phyloP scores from a whole-genome alignment of 768 basidiomycete genomes.

The Mycena venus region DNA sequence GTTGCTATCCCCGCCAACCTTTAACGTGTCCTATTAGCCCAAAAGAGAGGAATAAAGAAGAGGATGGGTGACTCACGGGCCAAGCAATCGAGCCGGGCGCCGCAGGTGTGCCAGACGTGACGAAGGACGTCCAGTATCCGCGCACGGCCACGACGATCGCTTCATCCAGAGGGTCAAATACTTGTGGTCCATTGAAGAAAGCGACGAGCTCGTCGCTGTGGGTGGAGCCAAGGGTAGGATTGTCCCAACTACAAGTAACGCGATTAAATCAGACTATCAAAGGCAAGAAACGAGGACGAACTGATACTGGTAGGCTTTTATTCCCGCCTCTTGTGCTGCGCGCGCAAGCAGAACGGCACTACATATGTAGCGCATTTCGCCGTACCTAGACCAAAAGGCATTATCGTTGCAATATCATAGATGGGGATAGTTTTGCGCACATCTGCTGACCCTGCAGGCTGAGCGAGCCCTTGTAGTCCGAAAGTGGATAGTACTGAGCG shows the following conservation, averaged over 20 bases:
- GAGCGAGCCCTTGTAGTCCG: slow-evolving; percentile 47
- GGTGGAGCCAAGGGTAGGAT: slow-evolving; percentile 52
- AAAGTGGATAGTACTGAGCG: slow-evolving; percentile 47
- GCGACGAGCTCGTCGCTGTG: slow-evolving; percentile 54
- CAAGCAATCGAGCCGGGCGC: slow-evolving; percentile 39
- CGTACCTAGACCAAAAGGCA: slow-evolving; percentile 30
- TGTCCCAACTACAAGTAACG: slow-evolving; percentile 55
- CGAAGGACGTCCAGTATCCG: slow-evolving; percentile 57
- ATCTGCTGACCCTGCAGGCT: slow-evolving; percentile 59
- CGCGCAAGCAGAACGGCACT: slow-evolving; percentile 52
- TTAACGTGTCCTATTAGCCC: not conserved
- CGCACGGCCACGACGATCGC: slow-evolving; percentile 53
- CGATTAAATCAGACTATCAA: not conserved
- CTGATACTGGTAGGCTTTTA: slow-evolving; percentile 53
- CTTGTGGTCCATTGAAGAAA: slow-evolving; percentile 45
- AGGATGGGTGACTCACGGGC: slow-evolving; percentile 40
- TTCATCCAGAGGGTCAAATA: slow-evolving; percentile 41
- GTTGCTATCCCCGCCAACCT: not conserved
- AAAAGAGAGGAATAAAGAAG: not conserved
- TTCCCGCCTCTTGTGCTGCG: slow-evolving; percentile 32
- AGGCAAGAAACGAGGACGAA: slow-evolving; percentile 12
- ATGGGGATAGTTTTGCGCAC: slow-evolving; percentile 40
- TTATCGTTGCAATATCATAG: not conserved
- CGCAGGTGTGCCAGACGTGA: slow-evolving; percentile 47
- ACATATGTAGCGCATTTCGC: slow-evolving; percentile 59